phyloP scores from a whole-genome alignment of 148 eudicot genomes.

The Chenopodium berlandieri region DNA sequence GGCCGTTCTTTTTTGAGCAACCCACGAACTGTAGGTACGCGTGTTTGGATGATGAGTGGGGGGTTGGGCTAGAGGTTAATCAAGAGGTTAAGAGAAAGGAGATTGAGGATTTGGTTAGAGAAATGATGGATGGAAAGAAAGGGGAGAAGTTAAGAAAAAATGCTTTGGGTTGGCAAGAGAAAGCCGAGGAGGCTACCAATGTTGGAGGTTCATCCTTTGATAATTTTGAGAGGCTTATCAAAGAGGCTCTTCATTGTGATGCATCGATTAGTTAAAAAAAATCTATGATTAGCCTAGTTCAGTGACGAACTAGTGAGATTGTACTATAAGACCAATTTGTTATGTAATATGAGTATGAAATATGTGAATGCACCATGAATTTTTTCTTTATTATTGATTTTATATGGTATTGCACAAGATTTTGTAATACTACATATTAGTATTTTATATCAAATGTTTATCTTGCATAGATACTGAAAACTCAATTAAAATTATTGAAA shows the following conservation, averaged over 20 bases:
- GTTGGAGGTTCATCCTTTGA: slow-evolving; percentile 24
- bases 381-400: too few species aligned
- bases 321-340: too few species aligned
- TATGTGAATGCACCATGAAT: too few species aligned
- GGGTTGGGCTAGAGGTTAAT: slow-evolving; percentile 30
- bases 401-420: too few species aligned
- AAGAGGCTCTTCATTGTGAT: neutral
- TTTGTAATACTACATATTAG: too few species aligned
- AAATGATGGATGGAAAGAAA: slow-evolving; percentile 20
- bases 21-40: slow-evolving; percentile 30
- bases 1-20: slow-evolving; percentile 39
- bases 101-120: slow-evolving; percentile 17
- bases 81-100: slow-evolving; percentile 28
- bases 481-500: neutral
- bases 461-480: too few species aligned
- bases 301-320: neutral
- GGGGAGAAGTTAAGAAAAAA: slow-evolving; percentile 16
- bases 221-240: slow-evolving; percentile 20
- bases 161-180: slow-evolving; percentile 27
- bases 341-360: too few species aligned
- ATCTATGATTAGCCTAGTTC: too few species aligned
- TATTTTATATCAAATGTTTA: too few species aligned
- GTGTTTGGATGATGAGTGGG: slow-evolving; percentile 25
- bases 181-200: slow-evolving; percentile 11
- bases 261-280: neutral